Base-by-base conservation (phyloP, 345 rosid genomes). In the Brassica nigra region DNA sequence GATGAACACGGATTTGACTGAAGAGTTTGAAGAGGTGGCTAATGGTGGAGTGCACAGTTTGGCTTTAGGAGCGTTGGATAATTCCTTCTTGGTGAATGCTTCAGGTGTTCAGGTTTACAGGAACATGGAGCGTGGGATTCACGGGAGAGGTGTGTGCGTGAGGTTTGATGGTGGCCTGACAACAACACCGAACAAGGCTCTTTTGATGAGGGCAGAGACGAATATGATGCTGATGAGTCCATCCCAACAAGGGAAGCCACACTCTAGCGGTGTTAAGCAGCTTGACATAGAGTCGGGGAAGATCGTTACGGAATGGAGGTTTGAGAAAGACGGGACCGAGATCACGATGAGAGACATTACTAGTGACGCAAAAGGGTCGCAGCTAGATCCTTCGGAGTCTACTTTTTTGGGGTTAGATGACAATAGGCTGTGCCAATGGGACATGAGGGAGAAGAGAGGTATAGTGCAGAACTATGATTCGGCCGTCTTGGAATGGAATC, bases 181-280 rank as follows among this genome's bases (percentile, higher is more conserved):
- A 0, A 89, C 95, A 5, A 89, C 95, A 5, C 95, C 95, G 1
- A 89, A 88, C 75, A 94, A 94, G 88, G 92, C 90, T 2, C 83
- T 94, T 86, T 75, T 94, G 44, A 94, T 94, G 98, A 89, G 93
- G 73, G 98, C 88, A 1, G 97, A 94, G 86, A 94, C 97, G 0
- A 94, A 90, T 78, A 90, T 92, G 97, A 92, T 94, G 98, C 85
- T 94, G 63, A 92, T 90, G 95, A 92, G 97, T 83, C 98, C 98
- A 0, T 76, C 86, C 59, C 88, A 85, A 58, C 91, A 85, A 71
- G 97, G 93, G 75, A 89, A 86, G 67, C 97, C 97, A n/a, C 87
- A 90, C 4, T 76, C 95, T 0, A 70, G 86, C 0, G 97, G 91
- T 76, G 79, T 94, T 76, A 85, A 90, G 86, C 97, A 94, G 83